Conservation (phyloP, 805 yeast species). For the Ogataea neopini region DNA sequence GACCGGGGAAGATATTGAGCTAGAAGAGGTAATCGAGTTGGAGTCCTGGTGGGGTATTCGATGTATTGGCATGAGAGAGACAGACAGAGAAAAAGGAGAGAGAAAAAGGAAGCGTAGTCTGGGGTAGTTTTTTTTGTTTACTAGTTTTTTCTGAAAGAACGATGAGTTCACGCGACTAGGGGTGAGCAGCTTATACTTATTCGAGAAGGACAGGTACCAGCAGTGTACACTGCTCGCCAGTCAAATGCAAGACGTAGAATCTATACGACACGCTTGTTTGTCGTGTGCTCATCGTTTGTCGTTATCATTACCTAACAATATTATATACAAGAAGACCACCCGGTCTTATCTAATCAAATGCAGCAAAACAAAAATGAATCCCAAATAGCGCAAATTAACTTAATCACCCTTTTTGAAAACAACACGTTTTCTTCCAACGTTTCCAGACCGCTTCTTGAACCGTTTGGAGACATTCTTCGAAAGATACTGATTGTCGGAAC, state of each 20-base stretch:
- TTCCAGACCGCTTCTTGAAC: slow-evolving; percentile 18
- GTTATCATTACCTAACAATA: neutral
- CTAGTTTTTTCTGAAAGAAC: no score
- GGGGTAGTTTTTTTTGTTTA: neutral
- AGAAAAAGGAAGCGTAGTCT: no score
- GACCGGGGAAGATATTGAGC: slow-evolving; percentile 37
- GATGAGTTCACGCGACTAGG: no score
- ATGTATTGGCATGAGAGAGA: slow-evolving; percentile 21
- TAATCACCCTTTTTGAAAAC: slow-evolving; percentile 16
- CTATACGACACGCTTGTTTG: neutral
- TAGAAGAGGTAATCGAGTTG: slow-evolving; percentile 26
- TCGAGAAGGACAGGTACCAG: no score
- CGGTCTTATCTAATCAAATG: neutral
- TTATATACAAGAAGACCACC: slow-evolving; percentile 1
- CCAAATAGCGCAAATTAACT: neutral
- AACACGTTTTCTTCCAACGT: slow-evolving; percentile 23
- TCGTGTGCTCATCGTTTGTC: neutral
- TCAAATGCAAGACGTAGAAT: no score
- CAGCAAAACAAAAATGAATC: neutral
- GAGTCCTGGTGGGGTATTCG: slow-evolving; percentile 25
- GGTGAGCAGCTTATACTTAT: no score
- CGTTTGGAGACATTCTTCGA: neutral
- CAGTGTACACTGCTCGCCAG: no score
- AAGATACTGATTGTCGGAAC: neutral
- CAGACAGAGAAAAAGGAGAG: neutral